These are phyloP conservation scores for Blastobotrys apis DNA, from an alignment of 1,139 yeast genomes.

Conservation along the genomic window DNA sequence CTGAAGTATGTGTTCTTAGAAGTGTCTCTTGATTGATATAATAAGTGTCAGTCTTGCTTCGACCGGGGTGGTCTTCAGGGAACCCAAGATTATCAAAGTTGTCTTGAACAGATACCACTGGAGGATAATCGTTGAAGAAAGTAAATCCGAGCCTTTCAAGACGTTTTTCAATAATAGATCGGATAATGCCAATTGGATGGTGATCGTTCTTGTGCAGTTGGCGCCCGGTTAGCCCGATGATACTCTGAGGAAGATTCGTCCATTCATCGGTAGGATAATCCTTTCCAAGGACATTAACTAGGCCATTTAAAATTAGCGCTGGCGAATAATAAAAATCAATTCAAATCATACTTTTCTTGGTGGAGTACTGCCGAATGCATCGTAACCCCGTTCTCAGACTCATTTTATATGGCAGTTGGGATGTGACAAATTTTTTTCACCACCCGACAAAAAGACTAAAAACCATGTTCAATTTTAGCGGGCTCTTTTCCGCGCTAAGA, in stretches of 20 bases:
- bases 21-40: slow-evolving; percentile 69
- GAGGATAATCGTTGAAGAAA: slow-evolving; percentile 73
- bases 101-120: slow-evolving; percentile 75
- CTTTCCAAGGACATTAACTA: slow-evolving; percentile 51
- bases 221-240: slow-evolving; percentile 63
- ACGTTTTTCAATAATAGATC: slow-evolving; percentile 65
- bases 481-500: background rate
- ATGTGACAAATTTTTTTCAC: background rate
- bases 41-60: slow-evolving; percentile 89
- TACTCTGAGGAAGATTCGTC: slow-evolving; percentile 82
- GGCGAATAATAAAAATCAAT: no score
- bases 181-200: slow-evolving; percentile 88
- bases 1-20: slow-evolving; percentile 91
- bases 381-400: no score
- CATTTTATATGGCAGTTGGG: background rate
- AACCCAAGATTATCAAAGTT: slow-evolving; percentile 91
- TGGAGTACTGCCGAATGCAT: no score
- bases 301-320: no score
- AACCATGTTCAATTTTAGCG: background rate
- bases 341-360: no score
- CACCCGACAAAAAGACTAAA: background rate
- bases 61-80: slow-evolving; percentile 89
- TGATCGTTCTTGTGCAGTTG: slow-evolving; percentile 65
- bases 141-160: slow-evolving; percentile 70
- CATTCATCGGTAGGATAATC: slow-evolving; percentile 62